Conservation (phyloP, 2,329 filamentous ascomycete species). For the Zymoseptoria brevis region DNA sequence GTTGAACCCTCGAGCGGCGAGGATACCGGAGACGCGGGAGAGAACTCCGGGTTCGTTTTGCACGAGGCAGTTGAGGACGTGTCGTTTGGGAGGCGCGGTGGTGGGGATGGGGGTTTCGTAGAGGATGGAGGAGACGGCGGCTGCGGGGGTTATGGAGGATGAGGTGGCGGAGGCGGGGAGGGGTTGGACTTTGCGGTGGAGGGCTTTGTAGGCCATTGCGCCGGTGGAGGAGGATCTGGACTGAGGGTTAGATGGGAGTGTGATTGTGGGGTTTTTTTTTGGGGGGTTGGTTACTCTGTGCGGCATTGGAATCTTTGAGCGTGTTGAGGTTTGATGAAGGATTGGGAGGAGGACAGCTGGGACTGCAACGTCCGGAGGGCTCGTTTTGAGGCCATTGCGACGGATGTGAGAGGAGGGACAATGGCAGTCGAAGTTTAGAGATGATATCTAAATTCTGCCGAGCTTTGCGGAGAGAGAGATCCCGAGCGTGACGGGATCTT, state of each 20-base stretch:
- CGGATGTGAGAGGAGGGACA: not conserved
- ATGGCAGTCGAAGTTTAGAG: not conserved
- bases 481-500: not conserved
- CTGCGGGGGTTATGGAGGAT: conserved; percentile 72
- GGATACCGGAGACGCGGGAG: conserved; percentile 90
- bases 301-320: not conserved
- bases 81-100: conserved; percentile 76
- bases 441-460: too few species aligned
- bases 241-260: not conserved
- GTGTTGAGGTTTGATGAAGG: conserved; percentile 10
- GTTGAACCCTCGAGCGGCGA: conserved; percentile 95
- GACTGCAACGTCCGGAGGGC: conserved; percentile 20
- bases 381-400: conserved; percentile 31
- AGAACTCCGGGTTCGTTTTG: conserved; percentile 98
- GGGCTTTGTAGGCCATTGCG: conserved; percentile 91
- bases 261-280: not conserved
- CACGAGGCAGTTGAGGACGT: conserved; percentile 95
- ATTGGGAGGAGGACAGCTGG: conserved; percentile 8
- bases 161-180: conserved; percentile 71
- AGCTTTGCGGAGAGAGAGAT: not conserved
- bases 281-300: not conserved
- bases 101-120: conserved; percentile 93
- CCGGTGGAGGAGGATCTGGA: conserved; percentile 56
- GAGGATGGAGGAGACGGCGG: conserved; percentile 94
- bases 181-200: conserved; percentile 81